Evolutionary conservation across 1,284 basidiomycete species (phyloP).

Genomic region (Fomitopsis pinicola): DNA sequence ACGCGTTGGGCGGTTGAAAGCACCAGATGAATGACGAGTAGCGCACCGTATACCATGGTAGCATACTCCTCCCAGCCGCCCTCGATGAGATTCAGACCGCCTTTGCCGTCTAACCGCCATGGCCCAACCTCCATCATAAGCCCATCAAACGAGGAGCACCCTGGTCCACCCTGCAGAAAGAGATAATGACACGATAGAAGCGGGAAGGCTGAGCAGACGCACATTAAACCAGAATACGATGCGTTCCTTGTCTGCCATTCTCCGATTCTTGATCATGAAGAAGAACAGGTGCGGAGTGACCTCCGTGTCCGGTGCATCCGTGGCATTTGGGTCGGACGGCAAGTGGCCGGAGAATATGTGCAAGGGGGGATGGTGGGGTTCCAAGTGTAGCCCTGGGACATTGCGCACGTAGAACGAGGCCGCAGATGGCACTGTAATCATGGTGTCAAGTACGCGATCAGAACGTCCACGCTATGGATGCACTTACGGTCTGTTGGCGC

Average conservation of each 20-base stretch:
- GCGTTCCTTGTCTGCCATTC: conserved; percentile 83
- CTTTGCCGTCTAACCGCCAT: conserved; percentile 80
- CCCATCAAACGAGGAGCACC: conserved; percentile 96
- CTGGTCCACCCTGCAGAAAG: conserved; percentile 75
- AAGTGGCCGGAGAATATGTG: conserved; percentile 82
- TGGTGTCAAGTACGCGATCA: neutral
- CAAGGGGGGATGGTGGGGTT: conserved; percentile 68
- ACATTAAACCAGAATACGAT: conserved; percentile 97
- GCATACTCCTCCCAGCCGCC: conserved; percentile 99
- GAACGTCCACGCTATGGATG: neutral
- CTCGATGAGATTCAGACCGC: conserved; percentile 73
- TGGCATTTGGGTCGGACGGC: conserved; percentile 69
- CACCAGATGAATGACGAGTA: conserved; percentile 6
- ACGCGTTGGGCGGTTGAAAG: neutral
- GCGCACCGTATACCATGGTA: conserved; percentile 89
- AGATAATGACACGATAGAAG: neutral
- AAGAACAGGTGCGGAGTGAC: conserved; percentile 85
- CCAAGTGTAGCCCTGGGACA: conserved; percentile 74
- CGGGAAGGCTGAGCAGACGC: conserved; percentile 23
- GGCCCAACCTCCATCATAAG: conserved; percentile 98
- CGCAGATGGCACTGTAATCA: conserved; percentile 60
- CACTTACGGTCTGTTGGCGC: conserved; percentile 43
- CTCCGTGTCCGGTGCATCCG: conserved; percentile 43
- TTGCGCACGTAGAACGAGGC: conserved; percentile 81
- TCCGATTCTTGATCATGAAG: conserved; percentile 84